Percentiles rank a stretch among this genome's conserved stretches.
Conservation (phyloP, 768 basidiomycete species). For the Suillus subluteus region DNA sequence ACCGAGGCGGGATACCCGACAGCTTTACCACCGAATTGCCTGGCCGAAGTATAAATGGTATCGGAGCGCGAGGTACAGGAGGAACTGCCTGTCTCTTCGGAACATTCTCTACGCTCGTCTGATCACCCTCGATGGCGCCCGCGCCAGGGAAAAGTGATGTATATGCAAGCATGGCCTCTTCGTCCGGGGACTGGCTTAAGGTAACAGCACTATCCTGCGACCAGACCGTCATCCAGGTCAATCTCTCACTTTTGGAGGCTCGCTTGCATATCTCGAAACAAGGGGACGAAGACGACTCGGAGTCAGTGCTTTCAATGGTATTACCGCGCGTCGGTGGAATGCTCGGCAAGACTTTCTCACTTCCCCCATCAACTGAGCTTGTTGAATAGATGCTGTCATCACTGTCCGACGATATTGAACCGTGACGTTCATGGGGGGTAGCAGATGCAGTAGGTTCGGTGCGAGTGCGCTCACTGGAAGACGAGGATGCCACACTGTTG, state of each 20-base stretch:
- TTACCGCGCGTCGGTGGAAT: neutral
- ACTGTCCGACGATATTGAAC: neutral
- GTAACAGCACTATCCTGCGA: slow-evolving; percentile 46
- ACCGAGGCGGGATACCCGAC: neutral
- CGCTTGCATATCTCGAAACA: neutral
- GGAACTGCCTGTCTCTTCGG: slow-evolving; percentile 10
- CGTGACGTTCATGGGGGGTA: neutral
- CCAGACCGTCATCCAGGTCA: slow-evolving; percentile 27
- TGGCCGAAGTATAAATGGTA: slow-evolving; percentile 10
- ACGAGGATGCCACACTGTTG: neutral
- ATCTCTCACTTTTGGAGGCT: slow-evolving; percentile 15
- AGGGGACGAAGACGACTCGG: neutral
- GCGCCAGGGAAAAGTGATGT: slow-evolving; percentile 4
- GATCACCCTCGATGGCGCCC: slow-evolving; percentile 4
- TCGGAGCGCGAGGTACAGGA: slow-evolving; percentile 3
- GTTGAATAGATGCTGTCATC: slow-evolving; percentile 14
- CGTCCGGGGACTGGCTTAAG: slow-evolving; percentile 30
- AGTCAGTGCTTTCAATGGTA: slow-evolving; percentile 9
- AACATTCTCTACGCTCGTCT: neutral
- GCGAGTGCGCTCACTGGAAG: neutral
- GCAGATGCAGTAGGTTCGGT: neutral
- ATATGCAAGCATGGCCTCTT: slow-evolving; percentile 11
- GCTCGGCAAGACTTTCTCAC: slow-evolving; percentile 18
- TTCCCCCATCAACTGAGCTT: neutral
- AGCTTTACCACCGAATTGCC: slow-evolving; percentile 7